These are phyloP conservation scores for Moricandia moricandioides DNA, from an alignment of 345 rosid species.

Conservation along the genomic window DNA sequence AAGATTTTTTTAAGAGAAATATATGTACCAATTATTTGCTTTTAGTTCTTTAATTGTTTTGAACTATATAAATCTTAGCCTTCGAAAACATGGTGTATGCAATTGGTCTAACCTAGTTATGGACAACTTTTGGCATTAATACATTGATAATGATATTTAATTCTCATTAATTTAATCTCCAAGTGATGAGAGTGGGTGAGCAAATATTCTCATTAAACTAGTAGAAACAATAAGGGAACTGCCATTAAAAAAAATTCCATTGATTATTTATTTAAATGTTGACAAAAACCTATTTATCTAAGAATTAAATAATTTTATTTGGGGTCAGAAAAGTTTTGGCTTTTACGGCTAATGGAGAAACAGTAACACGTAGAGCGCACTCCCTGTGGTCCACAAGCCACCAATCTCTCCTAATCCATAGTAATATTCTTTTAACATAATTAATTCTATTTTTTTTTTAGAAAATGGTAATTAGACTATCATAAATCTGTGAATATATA, in stretches of 20 bases:
- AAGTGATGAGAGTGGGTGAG: constrained; percentile 18
- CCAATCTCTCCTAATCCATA: constrained; percentile 9
- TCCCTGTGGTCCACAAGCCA: constrained; percentile 23
- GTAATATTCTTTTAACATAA: neutral
- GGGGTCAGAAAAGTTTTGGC: constrained; percentile 27
- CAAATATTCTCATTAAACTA: neutral
- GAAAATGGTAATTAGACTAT: neutral
- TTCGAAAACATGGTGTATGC: neutral
- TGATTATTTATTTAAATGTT: neutral
- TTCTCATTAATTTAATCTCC: neutral
- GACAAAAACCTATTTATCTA: neutral
- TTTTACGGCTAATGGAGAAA: constrained; percentile 37
- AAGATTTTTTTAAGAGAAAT: neutral
- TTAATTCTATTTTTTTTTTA: neutral
- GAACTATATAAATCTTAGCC: neutral
- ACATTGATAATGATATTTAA: constrained; percentile 17
- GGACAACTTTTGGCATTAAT: constrained; percentile 33
- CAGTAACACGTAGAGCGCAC: constrained; percentile 40
- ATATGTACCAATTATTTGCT: neutral
- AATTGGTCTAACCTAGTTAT: constrained; percentile 18
- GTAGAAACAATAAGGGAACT: neutral
- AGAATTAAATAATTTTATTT: neutral
- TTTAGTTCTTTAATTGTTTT: neutral
- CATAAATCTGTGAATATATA: neutral
- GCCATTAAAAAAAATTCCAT: neutral